These are phyloP conservation scores for Capsicum pubescens DNA, from an alignment of 257 asterid species.

Conservation along the genomic window DNA sequence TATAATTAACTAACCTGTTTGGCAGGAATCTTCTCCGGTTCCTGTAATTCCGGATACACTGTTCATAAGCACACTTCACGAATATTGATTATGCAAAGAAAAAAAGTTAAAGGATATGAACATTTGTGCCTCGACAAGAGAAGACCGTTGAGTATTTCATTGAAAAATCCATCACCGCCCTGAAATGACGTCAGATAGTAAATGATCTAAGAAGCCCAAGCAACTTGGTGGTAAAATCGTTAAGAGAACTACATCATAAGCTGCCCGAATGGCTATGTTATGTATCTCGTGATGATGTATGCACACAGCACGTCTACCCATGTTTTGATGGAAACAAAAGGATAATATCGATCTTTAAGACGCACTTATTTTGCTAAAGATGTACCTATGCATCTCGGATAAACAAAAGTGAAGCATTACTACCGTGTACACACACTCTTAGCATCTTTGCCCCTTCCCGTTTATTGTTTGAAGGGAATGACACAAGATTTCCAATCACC, in stretches of 20 bases:
- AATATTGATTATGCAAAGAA: constrained; percentile 28
- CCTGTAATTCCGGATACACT: constrained; percentile 44
- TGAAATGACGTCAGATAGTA: constrained; percentile 44
- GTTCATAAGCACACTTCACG: constrained; percentile 37
- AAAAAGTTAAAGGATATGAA: constrained; percentile 58
- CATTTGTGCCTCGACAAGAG: constrained; percentile 88
- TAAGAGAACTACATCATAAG: constrained; percentile 15
- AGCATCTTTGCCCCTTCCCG: neutral
- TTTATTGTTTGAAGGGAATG: neutral
- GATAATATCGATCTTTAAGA: constrained; percentile 1
- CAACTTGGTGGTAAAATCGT: constrained; percentile 23
- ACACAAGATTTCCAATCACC: neutral
- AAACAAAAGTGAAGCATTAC: no score
- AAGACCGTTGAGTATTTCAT: constrained; percentile 84
- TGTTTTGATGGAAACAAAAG: constrained; percentile 11
- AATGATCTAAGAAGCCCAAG: constrained; percentile 27
- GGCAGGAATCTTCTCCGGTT: constrained; percentile 41
- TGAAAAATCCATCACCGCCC: constrained; percentile 99
- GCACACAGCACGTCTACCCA: neutral
- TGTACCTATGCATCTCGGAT: no score
- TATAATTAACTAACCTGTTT: constrained; percentile 42
- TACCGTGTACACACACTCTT: neutral
- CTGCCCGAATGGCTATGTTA: neutral
- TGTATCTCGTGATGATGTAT: neutral
- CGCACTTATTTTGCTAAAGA: neutral